phyloP scores from a whole-genome alignment of 2,329 filamentous ascomycete species.

The Xylariaceae sp. region DNA sequence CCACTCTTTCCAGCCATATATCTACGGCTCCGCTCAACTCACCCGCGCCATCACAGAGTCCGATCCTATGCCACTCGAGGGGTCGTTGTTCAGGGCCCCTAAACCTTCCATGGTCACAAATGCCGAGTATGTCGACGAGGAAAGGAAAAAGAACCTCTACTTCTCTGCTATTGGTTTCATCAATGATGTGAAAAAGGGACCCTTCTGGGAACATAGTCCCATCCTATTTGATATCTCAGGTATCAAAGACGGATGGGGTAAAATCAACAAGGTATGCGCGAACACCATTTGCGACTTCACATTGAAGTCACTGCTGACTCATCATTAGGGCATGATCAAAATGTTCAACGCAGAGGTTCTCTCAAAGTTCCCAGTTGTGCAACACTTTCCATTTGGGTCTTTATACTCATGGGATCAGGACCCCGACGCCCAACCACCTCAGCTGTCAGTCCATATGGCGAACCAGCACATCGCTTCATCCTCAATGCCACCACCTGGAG shows the following conservation, averaged over 20 bases:
- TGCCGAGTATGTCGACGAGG: conserved; percentile 58
- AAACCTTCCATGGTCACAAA: conserved; percentile 69
- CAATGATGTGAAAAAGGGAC: conserved; percentile 91
- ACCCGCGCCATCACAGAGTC: conserved; percentile 67
- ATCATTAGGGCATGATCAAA: conserved; percentile 83
- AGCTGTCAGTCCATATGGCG: conserved; percentile 54
- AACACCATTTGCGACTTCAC: background rate
- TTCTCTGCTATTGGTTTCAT: conserved; percentile 97
- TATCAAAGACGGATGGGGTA: conserved; percentile 90
- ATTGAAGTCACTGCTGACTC: background rate
- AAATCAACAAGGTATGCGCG: conserved; percentile 76
- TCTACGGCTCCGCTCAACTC: conserved; percentile 90
- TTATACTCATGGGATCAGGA: conserved; percentile 76
- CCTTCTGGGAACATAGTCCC: conserved; percentile 96
- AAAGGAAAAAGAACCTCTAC: conserved; percentile 76
- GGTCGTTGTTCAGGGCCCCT: conserved; percentile 70
- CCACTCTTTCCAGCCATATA: conserved; percentile 89
- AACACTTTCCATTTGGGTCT: conserved; percentile 84
- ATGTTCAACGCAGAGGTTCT: conserved; percentile 98
- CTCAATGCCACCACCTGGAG: conserved; percentile 26
- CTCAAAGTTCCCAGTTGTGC: conserved; percentile 96
- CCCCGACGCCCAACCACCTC: conserved; percentile 52
- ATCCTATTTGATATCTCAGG: conserved; percentile 94
- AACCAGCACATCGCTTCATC: conserved; percentile 47
- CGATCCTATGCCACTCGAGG: conserved; percentile 70